phyloP scores from a whole-genome alignment of 1,139 yeast species.

The Geotrichum bryndzae region DNA sequence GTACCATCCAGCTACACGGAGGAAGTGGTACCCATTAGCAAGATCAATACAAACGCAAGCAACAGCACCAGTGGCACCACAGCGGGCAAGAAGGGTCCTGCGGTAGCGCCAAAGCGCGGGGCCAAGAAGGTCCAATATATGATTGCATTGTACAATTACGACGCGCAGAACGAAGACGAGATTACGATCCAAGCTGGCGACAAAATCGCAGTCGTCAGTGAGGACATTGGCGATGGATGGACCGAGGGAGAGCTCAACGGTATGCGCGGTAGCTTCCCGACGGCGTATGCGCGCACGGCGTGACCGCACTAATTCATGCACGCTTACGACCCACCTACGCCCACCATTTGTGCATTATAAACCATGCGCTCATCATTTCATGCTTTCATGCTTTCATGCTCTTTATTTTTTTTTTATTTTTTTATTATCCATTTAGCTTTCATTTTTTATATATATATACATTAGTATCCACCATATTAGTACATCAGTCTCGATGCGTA shows the following conservation, averaged over 20 bases:
- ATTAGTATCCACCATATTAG: slow-evolving; percentile 16
- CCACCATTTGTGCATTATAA: neutral
- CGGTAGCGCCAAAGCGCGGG: slow-evolving; percentile 80
- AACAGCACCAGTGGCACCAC: slow-evolving; percentile 17
- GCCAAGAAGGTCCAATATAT: slow-evolving; percentile 58
- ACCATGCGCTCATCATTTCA: too few relatives aligned
- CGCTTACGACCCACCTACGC: neutral
- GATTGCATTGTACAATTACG: slow-evolving; percentile 72
- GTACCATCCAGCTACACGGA: slow-evolving; percentile 86
- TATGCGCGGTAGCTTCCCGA: slow-evolving; percentile 69
- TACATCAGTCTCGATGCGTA: slow-evolving; percentile 48
- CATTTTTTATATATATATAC: neutral
- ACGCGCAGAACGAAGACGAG: slow-evolving; percentile 80
- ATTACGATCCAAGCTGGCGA: slow-evolving; percentile 70
- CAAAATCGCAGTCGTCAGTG: slow-evolving; percentile 57
- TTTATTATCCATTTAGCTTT: neutral
- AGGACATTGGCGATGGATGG: slow-evolving; percentile 92
- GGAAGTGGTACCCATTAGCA: slow-evolving; percentile 29
- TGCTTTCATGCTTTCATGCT: neutral
- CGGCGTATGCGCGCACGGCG: slow-evolving; percentile 48
- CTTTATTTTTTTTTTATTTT: neutral
- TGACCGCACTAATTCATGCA: neutral
- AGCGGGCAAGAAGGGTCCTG: slow-evolving; percentile 52
- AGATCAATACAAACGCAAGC: slow-evolving; percentile 18
- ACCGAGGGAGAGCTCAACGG: slow-evolving; percentile 86